Percentiles rank a stretch among this genome's conserved stretches.
Evolutionary conservation across 2,329 filamentous ascomycete species (phyloP).

Genomic region (Epichloe sp.): DNA sequence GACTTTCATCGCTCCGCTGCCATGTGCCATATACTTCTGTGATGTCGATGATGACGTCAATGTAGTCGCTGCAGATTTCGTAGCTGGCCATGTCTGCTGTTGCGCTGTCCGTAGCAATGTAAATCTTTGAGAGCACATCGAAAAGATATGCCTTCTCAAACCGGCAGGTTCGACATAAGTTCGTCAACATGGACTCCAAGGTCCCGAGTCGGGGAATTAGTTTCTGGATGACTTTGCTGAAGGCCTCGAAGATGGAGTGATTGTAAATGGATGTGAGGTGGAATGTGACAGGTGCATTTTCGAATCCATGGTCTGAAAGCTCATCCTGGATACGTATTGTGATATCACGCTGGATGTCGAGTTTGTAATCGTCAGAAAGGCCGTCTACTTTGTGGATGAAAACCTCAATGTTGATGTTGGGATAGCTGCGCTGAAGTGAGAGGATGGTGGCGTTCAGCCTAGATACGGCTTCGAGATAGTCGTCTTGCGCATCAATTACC

Average conservation of each 20-base stretch:
- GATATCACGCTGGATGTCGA: conserved; percentile 92
- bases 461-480: conserved; percentile 84
- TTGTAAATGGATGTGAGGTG: conserved; percentile 98
- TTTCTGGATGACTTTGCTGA: conserved; percentile 97
- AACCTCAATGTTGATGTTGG: conserved; percentile 91
- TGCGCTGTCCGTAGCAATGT: conserved; percentile 89
- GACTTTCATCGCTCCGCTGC: conserved; percentile 41
- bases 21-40: conserved; percentile 86
- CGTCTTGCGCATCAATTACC: conserved; percentile 97
- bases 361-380: conserved; percentile 91
- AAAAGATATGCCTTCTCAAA: conserved; percentile 99
- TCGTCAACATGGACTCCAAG: conserved; percentile 86
- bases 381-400: conserved; percentile 99
- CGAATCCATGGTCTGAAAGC: conserved; percentile 81
- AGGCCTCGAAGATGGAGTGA: conserved; percentile 95
- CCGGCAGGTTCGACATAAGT: conserved; percentile 80
- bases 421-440: conserved; percentile 76
- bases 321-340: conserved; percentile 95
- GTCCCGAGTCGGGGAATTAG: conserved; percentile 87
- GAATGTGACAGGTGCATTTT: conserved; percentile 87
- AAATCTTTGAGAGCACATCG: conserved; percentile 95
- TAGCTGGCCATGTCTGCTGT: conserved; percentile 93
- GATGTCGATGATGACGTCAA: conserved; percentile 95
- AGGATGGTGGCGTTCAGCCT: conserved; percentile 82
- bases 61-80: conserved; percentile 97